Percentiles rank a stretch among this genome's conserved stretches.
phyloP scores from a whole-genome alignment of 208 protist species.

The Trypanosoma mega region DNA sequence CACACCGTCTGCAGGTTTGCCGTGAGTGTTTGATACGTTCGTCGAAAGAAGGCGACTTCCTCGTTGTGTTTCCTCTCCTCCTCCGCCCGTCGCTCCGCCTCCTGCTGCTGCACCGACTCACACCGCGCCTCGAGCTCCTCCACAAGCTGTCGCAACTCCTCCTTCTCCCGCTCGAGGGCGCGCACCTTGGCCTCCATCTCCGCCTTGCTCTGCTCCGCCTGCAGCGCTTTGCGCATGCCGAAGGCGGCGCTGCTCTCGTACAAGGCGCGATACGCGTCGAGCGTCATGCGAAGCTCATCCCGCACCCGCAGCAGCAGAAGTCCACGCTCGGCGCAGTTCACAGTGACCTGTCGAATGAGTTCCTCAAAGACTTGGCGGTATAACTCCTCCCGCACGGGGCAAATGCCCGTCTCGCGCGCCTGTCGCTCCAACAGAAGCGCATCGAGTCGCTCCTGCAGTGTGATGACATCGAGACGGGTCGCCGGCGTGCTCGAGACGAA shows the following conservation, averaged over 20 bases:
- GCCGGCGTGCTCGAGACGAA: constrained; percentile 87
- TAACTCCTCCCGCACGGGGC: constrained; percentile 97
- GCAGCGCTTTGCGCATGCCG: constrained; percentile 98
- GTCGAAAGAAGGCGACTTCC: constrained; percentile 96
- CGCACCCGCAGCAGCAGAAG: constrained; percentile 96
- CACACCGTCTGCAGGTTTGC: constrained; percentile 89
- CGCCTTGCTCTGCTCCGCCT: constrained; percentile 96
- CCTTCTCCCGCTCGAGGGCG: constrained; percentile 93
- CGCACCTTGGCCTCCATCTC: constrained; percentile 94
- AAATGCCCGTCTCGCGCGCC: constrained; percentile 97
- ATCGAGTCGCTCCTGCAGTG: constrained; percentile 95
- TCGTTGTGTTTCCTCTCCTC: constrained; percentile 96
- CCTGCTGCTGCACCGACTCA: constrained; percentile 88
- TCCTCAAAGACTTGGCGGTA: constrained; percentile 97
- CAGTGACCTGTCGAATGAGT: constrained; percentile 98
- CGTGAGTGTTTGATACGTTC: constrained; percentile 95
- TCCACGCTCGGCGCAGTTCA: constrained; percentile 97
- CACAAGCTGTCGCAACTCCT: constrained; percentile 91
- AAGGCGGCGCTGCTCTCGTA: constrained; percentile 91
- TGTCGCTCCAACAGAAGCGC: constrained; percentile 91
- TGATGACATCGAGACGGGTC: constrained; percentile 89
- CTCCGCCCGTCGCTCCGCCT: constrained; percentile 86
- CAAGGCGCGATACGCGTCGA: constrained; percentile 84
- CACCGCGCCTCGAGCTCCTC: constrained; percentile 68
- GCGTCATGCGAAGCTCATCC: constrained; percentile 95